These are phyloP conservation scores for Ottelia alismoides DNA, from an alignment of 106 monocot species.

Conservation along the genomic window DNA sequence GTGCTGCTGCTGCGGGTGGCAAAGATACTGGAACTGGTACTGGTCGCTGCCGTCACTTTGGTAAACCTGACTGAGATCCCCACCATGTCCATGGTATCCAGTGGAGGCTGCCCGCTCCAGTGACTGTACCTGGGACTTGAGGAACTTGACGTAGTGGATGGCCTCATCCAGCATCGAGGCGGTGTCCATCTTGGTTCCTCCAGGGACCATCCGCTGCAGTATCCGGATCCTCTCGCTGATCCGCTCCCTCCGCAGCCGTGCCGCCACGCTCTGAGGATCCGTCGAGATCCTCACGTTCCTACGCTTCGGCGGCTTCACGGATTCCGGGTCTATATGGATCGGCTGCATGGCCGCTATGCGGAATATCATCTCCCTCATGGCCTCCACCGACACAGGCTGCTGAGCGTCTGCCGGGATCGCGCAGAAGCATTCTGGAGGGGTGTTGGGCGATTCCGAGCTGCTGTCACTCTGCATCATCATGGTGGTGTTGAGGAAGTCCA, in stretches of 20 bases:
- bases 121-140: constrained; percentile 71
- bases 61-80: too few species aligned
- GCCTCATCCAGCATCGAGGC: constrained; percentile 85
- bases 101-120: too few species aligned
- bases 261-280: constrained; percentile 48
- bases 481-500: too few species aligned
- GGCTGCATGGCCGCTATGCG: constrained; percentile 29
- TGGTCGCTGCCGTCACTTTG: too few species aligned
- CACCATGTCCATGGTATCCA: too few species aligned
- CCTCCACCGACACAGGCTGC: constrained; percentile 6
- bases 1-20: too few species aligned
- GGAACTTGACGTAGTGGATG: constrained; percentile 73
- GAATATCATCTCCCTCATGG: constrained; percentile 27
- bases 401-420: background rate
- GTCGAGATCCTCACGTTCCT: constrained; percentile 25
- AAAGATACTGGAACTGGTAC: too few species aligned
- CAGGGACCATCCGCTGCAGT: constrained; percentile 66
- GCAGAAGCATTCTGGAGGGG: background rate
- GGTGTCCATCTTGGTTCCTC: constrained; percentile 84
- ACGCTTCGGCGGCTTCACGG: constrained; percentile 15
- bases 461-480: too few species aligned
- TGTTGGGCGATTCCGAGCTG: too few species aligned
- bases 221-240: constrained; percentile 39
- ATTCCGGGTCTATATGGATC: constrained; percentile 19
- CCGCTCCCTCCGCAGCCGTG: constrained; percentile 13